Evolutionary conservation across 164 flowering plant genomes (phyloP), one percentile per base, ranked within the genome.

Genomic region (Aristolochia fimbriata): DNA sequence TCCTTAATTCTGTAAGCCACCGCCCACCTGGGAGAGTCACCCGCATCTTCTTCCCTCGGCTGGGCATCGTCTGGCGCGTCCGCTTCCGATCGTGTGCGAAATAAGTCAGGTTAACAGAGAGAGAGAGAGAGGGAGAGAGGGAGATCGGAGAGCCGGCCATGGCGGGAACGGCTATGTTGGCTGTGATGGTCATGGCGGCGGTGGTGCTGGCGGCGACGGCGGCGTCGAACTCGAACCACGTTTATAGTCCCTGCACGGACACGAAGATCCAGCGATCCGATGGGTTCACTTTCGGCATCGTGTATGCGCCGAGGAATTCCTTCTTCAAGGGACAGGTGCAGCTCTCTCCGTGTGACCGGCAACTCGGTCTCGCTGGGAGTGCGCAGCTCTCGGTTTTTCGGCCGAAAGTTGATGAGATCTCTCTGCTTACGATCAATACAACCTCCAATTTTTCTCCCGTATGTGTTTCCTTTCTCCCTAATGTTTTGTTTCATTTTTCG

Each of bases 331-430:
- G 78, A 71, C 70, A 55, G 49, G 43, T 74, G 13, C 64, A 65
- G 5, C 76, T 89, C 33, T 83, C 94, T n/a, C 98, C 98, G 21
- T 93, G 98, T 73, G 98, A 93, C 52, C 55, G 70, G 33, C 68
- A 96, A 1, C 87, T 87, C 23, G 58, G 79, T 14, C 90, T 92
- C 27, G 62, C 43, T 6, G n/a, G 61, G 31, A 77, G 58, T 47
- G 73, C 91, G 30, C 87, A 78, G 76, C 58, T 89, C 62, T 67
- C 97, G 15, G 57, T 83, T 4, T 93, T 93, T 73, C 71, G 98
- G 22, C 91, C 97, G 14, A 89, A 89, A 65, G 93, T 92, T 41
- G 98, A 92, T 57, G 91, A 92, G 90, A 89, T 92, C 78, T 84
- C 98, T 7, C 90, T 92, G 62, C 93, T 92, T 71, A 81, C 95